Conservation (phyloP, 2,329 filamentous ascomycete genomes). For the Neopestalotiopsis clavispora region DNA sequence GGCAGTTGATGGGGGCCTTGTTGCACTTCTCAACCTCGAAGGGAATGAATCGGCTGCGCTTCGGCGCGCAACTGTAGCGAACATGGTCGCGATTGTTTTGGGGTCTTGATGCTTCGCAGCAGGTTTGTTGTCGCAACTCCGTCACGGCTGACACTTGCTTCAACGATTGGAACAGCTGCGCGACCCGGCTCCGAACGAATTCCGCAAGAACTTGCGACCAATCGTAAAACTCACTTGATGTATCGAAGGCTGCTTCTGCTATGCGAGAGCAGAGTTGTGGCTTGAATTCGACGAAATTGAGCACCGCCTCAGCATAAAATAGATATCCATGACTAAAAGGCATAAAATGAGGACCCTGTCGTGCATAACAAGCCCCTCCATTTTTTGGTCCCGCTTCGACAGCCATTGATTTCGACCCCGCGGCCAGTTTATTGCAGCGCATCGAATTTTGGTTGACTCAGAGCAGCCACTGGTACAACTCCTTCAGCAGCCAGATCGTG, state of each 20-base stretch:
- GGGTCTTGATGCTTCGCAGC: not conserved
- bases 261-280: not conserved
- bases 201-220: not conserved
- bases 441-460: conserved; percentile 15
- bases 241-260: not conserved
- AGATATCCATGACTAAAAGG: not conserved
- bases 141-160: not conserved
- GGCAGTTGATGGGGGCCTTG: conserved; percentile 26
- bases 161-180: not conserved
- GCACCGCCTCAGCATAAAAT: not conserved
- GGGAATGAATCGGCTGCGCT: conserved; percentile 37
- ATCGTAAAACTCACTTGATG: not conserved
- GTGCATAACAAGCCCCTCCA: conserved; percentile 11
- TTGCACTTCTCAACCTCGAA: conserved; percentile 28
- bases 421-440: conserved; percentile 10
- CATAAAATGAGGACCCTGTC: not conserved
- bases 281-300: not conserved
- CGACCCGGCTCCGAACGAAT: not conserved
- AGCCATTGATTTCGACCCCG: conserved; percentile 12
- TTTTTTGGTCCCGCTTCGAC: not conserved
- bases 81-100: conserved; percentile 39
- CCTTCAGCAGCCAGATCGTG: not conserved
- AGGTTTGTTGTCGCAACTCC: not conserved
- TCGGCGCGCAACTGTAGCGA: conserved; percentile 50
- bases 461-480: not conserved